These are phyloP conservation scores for Setomelanomma holmii DNA, from an alignment of 2,329 filamentous ascomycete genomes.

Conservation along the genomic window DNA sequence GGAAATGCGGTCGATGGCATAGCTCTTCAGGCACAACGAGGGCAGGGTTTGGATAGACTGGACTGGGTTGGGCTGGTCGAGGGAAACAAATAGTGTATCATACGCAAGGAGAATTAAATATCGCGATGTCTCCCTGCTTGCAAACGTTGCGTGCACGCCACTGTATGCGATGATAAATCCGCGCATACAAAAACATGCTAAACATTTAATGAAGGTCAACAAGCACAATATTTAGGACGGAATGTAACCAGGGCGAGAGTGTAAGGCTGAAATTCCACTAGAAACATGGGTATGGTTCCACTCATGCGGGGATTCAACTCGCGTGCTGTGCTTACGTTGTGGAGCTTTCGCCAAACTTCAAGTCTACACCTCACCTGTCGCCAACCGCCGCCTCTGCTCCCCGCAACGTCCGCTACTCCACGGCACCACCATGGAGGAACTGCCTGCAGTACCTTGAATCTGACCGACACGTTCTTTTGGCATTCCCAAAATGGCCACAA, in stretches of 20 bases:
- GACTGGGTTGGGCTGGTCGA: too few relatives aligned
- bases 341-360: neutral
- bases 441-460: constrained; percentile 1
- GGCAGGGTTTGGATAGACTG: too few relatives aligned
- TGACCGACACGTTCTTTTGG: neutral
- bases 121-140: too few relatives aligned
- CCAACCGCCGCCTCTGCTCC: neutral
- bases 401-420: constrained; percentile 11
- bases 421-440: constrained; percentile 13
- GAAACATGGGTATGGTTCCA: neutral
- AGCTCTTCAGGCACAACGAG: too few relatives aligned
- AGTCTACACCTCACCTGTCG: constrained; percentile 2
- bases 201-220: too few relatives aligned
- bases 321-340: neutral
- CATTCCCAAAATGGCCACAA: constrained; percentile 39
- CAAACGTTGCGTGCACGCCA: too few relatives aligned
- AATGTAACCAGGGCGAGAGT: neutral
- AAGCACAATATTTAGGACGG: too few relatives aligned
- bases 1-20: too few relatives aligned
- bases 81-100: too few relatives aligned
- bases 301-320: neutral
- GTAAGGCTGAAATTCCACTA: neutral
- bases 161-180: too few relatives aligned
- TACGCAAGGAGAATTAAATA: too few relatives aligned
- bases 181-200: too few relatives aligned